These are phyloP conservation scores for Bretschneidera sinensis DNA, from an alignment of 345 rosid genomes.

Conservation along the genomic window DNA sequence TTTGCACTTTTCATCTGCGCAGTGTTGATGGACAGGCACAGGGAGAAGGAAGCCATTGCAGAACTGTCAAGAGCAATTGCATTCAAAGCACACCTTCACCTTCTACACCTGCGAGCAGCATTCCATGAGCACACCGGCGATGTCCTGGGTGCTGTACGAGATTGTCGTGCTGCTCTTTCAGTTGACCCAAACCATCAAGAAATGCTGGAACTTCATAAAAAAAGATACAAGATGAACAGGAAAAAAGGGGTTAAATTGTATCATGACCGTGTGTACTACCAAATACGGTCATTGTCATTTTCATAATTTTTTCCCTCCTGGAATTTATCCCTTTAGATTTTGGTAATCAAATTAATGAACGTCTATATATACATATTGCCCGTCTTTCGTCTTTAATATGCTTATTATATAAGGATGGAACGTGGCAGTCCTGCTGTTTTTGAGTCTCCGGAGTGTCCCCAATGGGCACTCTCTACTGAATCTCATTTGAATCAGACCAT, in stretches of 20 bases:
- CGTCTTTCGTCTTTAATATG: too few relatives aligned
- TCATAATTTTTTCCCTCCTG: too few relatives aligned
- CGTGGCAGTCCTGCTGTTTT: too few relatives aligned
- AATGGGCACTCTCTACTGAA: neutral
- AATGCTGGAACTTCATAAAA: constrained; percentile 85
- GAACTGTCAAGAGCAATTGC: constrained; percentile 86
- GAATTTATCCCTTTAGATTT: neutral
- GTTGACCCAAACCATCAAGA: constrained; percentile 94
- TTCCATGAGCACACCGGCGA: constrained; percentile 84
- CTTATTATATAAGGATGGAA: too few relatives aligned
- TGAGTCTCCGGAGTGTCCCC: too few relatives aligned
- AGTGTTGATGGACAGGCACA: constrained; percentile 91
- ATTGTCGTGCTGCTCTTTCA: constrained; percentile 94
- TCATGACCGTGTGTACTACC: constrained; percentile 6
- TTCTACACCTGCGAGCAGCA: constrained; percentile 89
- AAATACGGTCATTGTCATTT: too few relatives aligned
- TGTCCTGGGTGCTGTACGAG: constrained; percentile 59
- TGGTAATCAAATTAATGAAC: neutral
- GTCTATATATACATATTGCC: neutral
- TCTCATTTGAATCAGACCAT: constrained; percentile 9
- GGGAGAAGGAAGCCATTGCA: constrained; percentile 81
- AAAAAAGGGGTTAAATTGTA: neutral
- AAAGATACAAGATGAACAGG: constrained; percentile 1
- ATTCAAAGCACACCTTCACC: constrained; percentile 91
- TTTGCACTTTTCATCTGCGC: constrained; percentile 14